Base-by-base conservation (phyloP, 73 alveolate genomes). In the Symbiodinium natans region DNA sequence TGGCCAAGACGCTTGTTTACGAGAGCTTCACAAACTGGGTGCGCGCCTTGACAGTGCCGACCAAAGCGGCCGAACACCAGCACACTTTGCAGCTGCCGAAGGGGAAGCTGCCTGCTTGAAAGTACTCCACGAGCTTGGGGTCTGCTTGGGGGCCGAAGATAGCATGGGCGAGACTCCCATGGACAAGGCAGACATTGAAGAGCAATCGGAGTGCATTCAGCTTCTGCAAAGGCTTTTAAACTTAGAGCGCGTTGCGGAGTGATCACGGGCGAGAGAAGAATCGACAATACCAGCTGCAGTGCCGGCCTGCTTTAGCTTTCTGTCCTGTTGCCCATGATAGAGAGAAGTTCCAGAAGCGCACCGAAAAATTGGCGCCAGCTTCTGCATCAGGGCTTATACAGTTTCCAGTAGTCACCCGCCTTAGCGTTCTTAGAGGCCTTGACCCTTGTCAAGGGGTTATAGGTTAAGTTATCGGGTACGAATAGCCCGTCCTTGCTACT, bases 41-140 rank as follows among this genome's bases (percentile, higher is more conserved):
- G 77, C 77, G 17, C 77, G 2, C 34, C 40, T 21, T 2, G 39
- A 63, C 25, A 34, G 34, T 63, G 40, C 25, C 25, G 77, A 63
- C 34, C 77, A 63, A 6, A 1, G 10, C 25, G 77, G 77, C 36
- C 77, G 77, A 31, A 63, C 77, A 7, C 77, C 77, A 63, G 77
- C 77, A 17, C 77, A 63, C 77, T 63, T 63, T 63, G 77, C 77
- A 63, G 77, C 77, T 63, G 77, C 77, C 31, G 77, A 63, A 11
- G 77, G 77, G 36, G 36, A 63, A 27, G 15, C 31, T 63, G 31
- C 77, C 34, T 63, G 77, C 25, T 19, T 63, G 77, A 63, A 8
- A 63, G 29, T 15, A 31, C 77, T 63, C 1, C 77, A 63, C 25
- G 77, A 63, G 34, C 77, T 63, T 23, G 31, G 9, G 7, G 77